phyloP scores from a whole-genome alignment of 768 basidiomycete species.

The Pisolithus marmoratus region DNA sequence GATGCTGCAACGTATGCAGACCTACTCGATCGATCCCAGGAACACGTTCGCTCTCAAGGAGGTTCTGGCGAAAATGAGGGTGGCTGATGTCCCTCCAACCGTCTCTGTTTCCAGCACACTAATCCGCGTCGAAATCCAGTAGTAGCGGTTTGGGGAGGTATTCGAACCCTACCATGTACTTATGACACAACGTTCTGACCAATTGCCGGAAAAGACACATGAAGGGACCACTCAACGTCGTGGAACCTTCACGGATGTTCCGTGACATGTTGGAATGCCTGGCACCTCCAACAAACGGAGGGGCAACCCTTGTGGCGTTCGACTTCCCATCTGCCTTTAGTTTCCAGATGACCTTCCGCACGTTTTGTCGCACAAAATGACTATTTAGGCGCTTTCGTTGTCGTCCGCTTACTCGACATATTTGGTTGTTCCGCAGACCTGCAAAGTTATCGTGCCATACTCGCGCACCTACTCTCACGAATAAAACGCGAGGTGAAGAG shows the following conservation, averaged over 20 bases:
- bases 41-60: conserved; percentile 28
- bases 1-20: conserved; percentile 31
- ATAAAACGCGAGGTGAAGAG: conserved; percentile 19
- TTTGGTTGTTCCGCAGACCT: conserved; percentile 29
- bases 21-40: conserved; percentile 29
- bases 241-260: conserved; percentile 38
- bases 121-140: conserved; percentile 34
- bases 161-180: conserved; percentile 41
- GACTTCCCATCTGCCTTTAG: conserved; percentile 29
- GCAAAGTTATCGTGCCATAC: conserved; percentile 35
- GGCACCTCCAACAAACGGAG: conserved; percentile 18
- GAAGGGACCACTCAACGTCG: conserved; percentile 15
- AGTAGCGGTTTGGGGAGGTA: conserved; percentile 28
- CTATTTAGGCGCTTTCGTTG: conserved; percentile 42
- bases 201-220: conserved; percentile 17
- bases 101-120: conserved; percentile 44
- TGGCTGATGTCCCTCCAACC: conserved; percentile 33
- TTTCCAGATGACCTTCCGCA: conserved; percentile 37
- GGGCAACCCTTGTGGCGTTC: conserved; percentile 15
- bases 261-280: conserved; percentile 39
- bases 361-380: conserved; percentile 40
- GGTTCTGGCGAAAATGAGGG: conserved; percentile 36
- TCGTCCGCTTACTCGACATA: conserved; percentile 27
- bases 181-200: conserved; percentile 24
- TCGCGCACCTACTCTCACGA: conserved; percentile 33